Evolutionary conservation across 257 asterid genomes (phyloP).

Genomic region (Solanum chaucha): DNA sequence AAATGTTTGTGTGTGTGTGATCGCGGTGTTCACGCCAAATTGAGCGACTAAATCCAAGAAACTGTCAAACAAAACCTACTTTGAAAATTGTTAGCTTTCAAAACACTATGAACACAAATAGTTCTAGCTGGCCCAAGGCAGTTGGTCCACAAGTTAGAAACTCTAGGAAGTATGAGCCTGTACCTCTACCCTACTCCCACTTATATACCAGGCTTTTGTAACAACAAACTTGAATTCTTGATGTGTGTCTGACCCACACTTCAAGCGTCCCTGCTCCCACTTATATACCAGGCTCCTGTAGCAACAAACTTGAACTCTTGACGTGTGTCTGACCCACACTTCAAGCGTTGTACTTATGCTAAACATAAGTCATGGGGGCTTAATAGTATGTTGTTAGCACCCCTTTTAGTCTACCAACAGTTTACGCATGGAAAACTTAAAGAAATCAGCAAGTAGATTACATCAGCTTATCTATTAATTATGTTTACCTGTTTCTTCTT

Average conservation of each 20-base stretch:
- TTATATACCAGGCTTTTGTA: not conserved
- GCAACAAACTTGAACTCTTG: not conserved
- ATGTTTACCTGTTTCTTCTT: not conserved
- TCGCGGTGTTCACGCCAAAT: not conserved
- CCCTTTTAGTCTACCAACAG: not conserved
- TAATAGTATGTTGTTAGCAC: not conserved
- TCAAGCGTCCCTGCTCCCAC: not conserved
- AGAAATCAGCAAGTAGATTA: not conserved
- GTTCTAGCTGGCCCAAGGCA: not conserved
- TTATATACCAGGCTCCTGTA: not conserved
- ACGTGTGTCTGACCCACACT: not conserved
- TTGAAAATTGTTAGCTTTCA: not conserved
- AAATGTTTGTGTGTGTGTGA: not conserved
- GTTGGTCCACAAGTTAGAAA: not conserved
- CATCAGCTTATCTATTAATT: not conserved
- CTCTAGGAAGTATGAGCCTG: not conserved
- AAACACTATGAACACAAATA: not conserved
- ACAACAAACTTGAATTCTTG: not conserved
- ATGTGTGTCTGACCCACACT: not conserved
- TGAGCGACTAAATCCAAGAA: not conserved
- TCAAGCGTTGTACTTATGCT: not conserved
- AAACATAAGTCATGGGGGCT: not conserved
- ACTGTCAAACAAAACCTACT: not conserved
- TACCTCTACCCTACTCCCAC: not conserved
- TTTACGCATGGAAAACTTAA: not conserved